phyloP scores from a whole-genome alignment of 208 protist genomes.

The Acanthamoeba royreba region DNA sequence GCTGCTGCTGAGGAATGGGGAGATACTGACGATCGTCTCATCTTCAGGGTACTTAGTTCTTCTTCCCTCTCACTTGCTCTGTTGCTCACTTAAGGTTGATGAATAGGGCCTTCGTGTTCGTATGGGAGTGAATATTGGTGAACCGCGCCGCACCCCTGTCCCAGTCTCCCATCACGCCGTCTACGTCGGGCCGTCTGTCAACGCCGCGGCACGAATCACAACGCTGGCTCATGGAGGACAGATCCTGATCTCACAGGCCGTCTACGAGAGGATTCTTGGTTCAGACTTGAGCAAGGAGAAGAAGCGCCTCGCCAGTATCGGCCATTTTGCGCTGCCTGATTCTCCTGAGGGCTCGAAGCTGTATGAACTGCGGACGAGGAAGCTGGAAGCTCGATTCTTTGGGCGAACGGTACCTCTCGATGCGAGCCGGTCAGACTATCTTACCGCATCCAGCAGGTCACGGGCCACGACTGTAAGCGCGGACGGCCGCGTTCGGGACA shows the following conservation, averaged over 20 bases:
- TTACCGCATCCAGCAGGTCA: not conserved
- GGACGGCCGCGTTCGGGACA: not conserved
- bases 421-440: too few relatives aligned
- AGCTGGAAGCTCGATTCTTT: not conserved
- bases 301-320: not conserved
- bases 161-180: not conserved
- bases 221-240: slow-evolving; percentile 9
- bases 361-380: not conserved
- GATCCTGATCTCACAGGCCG: not conserved
- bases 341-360: not conserved
- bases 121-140: not conserved
- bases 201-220: not conserved
- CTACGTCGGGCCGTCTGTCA: not conserved
- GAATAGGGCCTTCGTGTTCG: not conserved
- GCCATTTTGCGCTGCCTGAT: not conserved
- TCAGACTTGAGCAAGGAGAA: not conserved
- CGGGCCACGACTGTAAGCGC: not conserved
- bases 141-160: not conserved
- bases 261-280: not conserved
- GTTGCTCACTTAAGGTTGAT: not conserved
- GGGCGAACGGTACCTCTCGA: not conserved
- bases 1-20: not conserved
- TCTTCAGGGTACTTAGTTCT: too few relatives aligned
- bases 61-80: too few relatives aligned
- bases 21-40: not conserved